These are phyloP conservation scores for Protoeuglena noctilucae DNA, from an alignment of 139 green algal genomes.

Conservation along the genomic window DNA sequence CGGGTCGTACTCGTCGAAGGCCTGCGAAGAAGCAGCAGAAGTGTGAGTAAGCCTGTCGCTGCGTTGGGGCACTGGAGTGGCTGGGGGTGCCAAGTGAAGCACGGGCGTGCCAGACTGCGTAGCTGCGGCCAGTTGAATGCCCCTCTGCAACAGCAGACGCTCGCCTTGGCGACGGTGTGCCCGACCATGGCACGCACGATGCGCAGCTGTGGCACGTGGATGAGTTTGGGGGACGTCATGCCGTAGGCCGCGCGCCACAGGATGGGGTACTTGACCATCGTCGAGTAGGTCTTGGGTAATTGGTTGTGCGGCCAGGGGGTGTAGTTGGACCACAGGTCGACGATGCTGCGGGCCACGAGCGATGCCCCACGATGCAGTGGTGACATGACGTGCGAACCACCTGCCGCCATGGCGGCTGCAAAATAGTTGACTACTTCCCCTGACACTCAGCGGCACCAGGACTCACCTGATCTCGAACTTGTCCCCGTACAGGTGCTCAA, in stretches of 20 bases:
- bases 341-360: slow-evolving; percentile 22
- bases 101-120: too few relatives aligned
- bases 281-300: slow-evolving; percentile 79
- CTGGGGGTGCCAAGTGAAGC: not conserved
- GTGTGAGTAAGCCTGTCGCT: too few relatives aligned
- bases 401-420: slow-evolving; percentile 5
- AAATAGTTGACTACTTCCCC: not conserved
- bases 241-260: slow-evolving; percentile 54
- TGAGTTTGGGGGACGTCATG: slow-evolving; percentile 35
- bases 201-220: slow-evolving; percentile 54
- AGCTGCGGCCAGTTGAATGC: too few relatives aligned
- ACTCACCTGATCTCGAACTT: slow-evolving; percentile 29
- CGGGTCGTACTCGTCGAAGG: slow-evolving; percentile 19
- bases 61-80: not conserved
- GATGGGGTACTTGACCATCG: slow-evolving; percentile 69
- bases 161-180: slow-evolving; percentile 17
- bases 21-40: slow-evolving; percentile 1
- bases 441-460: too few relatives aligned
- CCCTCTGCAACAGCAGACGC: too few relatives aligned
- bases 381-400: slow-evolving; percentile 47
- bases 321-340: slow-evolving; percentile 90
- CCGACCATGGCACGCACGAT: slow-evolving; percentile 21
- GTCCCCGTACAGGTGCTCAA: slow-evolving; percentile 66
- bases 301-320: slow-evolving; percentile 73
- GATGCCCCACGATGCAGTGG: too few relatives aligned